These are phyloP conservation scores for Prototheca wickerhamii DNA, from an alignment of 163 green algal genomes.

Conservation along the genomic window DNA sequence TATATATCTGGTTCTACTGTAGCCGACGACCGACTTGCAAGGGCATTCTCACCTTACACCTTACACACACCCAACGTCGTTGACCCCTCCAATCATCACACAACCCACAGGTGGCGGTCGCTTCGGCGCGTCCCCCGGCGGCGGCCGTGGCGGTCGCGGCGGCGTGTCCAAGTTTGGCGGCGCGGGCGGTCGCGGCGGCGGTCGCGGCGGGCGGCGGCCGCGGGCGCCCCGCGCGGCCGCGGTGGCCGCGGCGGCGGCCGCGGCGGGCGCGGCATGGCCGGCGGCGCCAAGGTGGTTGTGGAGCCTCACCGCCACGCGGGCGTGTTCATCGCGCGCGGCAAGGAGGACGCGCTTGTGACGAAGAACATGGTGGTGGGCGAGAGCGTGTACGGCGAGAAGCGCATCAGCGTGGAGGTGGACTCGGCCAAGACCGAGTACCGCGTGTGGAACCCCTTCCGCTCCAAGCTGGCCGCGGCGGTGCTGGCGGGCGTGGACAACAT, in stretches of 20 bases:
- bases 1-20: no score
- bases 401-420: slow-evolving; percentile 81
- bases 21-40: no score
- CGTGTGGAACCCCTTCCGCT: slow-evolving; percentile 99
- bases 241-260: slow-evolving; percentile 34
- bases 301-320: slow-evolving; percentile 86
- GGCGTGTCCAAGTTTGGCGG: slow-evolving; percentile 10
- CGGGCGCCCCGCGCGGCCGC: no score
- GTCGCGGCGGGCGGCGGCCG: slow-evolving; percentile 20
- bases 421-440: slow-evolving; percentile 95
- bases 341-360: slow-evolving; percentile 92
- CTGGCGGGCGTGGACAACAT: slow-evolving; percentile 99
- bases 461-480: slow-evolving; percentile 95
- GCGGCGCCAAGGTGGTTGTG: slow-evolving; percentile 70
- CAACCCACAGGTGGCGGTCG: slow-evolving; percentile 2
- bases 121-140: slow-evolving; percentile 16
- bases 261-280: slow-evolving; percentile 51
- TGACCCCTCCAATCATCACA: no score
- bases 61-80: no score
- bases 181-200: slow-evolving; percentile 21
- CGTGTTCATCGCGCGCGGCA: slow-evolving; percentile 98
- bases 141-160: slow-evolving; percentile 17
- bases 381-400: slow-evolving; percentile 98
- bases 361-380: slow-evolving; percentile 95
- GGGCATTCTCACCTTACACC: no score